Percentiles rank a stretch among this genome's conserved stretches.
Evolutionary conservation across 1,284 basidiomycete genomes (phyloP).

Genomic region (Hemileia vastatrix): DNA sequence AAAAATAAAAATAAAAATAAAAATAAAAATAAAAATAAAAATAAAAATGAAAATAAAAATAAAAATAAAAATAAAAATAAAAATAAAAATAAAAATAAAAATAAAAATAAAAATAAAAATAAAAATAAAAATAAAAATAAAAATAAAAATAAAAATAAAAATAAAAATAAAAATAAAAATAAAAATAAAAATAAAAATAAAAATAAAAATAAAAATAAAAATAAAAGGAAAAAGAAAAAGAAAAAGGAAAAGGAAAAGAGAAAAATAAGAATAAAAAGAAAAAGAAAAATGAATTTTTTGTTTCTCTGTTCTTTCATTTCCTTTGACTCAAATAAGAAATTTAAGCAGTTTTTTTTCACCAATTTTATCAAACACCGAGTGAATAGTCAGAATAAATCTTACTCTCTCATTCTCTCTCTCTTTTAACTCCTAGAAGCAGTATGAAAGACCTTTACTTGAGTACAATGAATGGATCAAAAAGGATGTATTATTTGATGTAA

Average conservation of each 20-base stretch:
- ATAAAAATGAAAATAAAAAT: no score
- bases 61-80: no score
- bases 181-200: conserved; percentile 28
- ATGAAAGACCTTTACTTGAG: conserved; percentile 3
- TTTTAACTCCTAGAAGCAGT: conserved; percentile 58
- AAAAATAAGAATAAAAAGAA: conserved; percentile 61
- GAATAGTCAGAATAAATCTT: background rate
- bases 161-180: conserved; percentile 58
- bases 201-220: conserved; percentile 52
- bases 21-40: no score
- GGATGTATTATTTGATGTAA: no score
- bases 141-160: conserved; percentile 54
- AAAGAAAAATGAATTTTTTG: conserved; percentile 50
- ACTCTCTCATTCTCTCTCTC: conserved; percentile 16
- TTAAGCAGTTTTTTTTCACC: background rate
- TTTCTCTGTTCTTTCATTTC: conserved; percentile 16
- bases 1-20: no score
- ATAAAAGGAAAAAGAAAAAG: conserved; percentile 56
- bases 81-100: no score
- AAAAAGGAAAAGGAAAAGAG: conserved; percentile 48
- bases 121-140: conserved; percentile 32
- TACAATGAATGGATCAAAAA: conserved; percentile 63
- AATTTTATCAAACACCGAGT: background rate
- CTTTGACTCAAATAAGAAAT: conserved; percentile 28
- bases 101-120: background rate